Percentiles rank a stretch among this genome's conserved stretches.
Evolutionary conservation across 192 early-diverging fungal species (phyloP).

Genomic region (Radiomyces spectabilis): DNA sequence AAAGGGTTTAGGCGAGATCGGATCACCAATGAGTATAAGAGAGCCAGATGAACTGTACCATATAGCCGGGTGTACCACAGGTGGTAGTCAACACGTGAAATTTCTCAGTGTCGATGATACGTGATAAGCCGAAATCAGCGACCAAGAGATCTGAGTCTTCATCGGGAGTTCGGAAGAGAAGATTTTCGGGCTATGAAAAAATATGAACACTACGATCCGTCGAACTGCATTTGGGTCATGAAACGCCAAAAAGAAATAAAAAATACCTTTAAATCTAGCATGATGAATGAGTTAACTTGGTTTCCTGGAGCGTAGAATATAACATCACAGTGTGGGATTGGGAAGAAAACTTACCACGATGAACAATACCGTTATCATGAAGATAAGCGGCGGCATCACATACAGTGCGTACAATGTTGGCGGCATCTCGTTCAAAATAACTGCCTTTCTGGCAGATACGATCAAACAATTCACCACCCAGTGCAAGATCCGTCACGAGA

Average conservation of each 20-base stretch:
- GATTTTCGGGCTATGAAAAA: slow-evolving; percentile 60
- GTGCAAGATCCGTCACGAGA: slow-evolving; percentile 68
- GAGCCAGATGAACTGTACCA: no score
- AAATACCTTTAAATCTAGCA: slow-evolving; percentile 28
- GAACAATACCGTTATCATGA: slow-evolving; percentile 83
- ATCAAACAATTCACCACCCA: slow-evolving; percentile 93
- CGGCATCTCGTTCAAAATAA: slow-evolving; percentile 77
- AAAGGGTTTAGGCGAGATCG: no score
- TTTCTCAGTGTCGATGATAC: slow-evolving; percentile 52
- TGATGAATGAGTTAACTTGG: no score
- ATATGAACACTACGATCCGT: not conserved
- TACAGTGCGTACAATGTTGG: slow-evolving; percentile 68
- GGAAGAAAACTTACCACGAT: slow-evolving; percentile 48
- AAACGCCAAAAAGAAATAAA: not conserved
- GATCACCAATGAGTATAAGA: no score
- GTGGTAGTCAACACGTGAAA: slow-evolving; percentile 53
- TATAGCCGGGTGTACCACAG: slow-evolving; percentile 79
- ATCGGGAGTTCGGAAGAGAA: slow-evolving; percentile 56
- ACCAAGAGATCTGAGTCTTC: slow-evolving; percentile 58
- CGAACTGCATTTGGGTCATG: no score
- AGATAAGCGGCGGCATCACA: slow-evolving; percentile 75
- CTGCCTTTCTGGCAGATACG: slow-evolving; percentile 62
- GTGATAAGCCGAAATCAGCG: slow-evolving; percentile 80
- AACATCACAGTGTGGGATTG: not conserved
- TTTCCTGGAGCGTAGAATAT: no score